Conservation (phyloP, 2,329 filamentous ascomycete species). For the Didymella sp. region DNA sequence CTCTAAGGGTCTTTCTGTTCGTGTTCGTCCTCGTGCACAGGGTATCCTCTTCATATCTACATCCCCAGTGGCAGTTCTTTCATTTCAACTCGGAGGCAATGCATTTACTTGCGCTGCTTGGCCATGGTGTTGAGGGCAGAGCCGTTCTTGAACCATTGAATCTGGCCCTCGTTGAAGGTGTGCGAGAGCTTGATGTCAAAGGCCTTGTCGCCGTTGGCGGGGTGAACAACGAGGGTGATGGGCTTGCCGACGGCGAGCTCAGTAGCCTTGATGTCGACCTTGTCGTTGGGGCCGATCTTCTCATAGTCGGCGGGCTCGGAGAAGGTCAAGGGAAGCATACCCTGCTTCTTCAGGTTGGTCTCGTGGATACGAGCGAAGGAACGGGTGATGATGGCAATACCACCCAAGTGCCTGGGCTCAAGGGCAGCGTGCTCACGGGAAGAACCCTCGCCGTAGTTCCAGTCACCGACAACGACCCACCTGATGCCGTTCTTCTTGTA, state of each 20-base stretch:
- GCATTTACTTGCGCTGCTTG: slow-evolving; percentile 60
- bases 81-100: slow-evolving; percentile 16
- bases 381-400: slow-evolving; percentile 93
- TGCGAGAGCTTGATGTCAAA: slow-evolving; percentile 88
- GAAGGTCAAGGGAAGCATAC: slow-evolving; percentile 99
- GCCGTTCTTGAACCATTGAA: slow-evolving; percentile 99
- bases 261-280: slow-evolving; percentile 87
- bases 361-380: slow-evolving; percentile 99
- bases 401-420: slow-evolving; percentile 95
- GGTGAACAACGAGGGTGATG: slow-evolving; percentile 89
- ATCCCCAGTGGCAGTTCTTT: slow-evolving; percentile 38
- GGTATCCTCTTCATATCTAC: slow-evolving; percentile 43
- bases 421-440: slow-evolving; percentile 98
- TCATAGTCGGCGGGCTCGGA: slow-evolving; percentile 95
- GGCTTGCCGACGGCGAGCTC: slow-evolving; percentile 92
- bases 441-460: slow-evolving; percentile 98
- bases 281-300: slow-evolving; percentile 92
- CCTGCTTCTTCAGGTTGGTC: slow-evolving; percentile 99
- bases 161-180: slow-evolving; percentile 97
- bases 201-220: slow-evolving; percentile 75
- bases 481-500: slow-evolving; percentile 97
- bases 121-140: slow-evolving; percentile 99
- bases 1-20: slow-evolving; percentile 24
- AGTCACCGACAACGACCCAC: slow-evolving; percentile 98
- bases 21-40: slow-evolving; percentile 28